Percentiles rank a stretch among this genome's conserved stretches.
Conservation (phyloP, 805 yeast genomes). For the Lachancea sp. region DNA sequence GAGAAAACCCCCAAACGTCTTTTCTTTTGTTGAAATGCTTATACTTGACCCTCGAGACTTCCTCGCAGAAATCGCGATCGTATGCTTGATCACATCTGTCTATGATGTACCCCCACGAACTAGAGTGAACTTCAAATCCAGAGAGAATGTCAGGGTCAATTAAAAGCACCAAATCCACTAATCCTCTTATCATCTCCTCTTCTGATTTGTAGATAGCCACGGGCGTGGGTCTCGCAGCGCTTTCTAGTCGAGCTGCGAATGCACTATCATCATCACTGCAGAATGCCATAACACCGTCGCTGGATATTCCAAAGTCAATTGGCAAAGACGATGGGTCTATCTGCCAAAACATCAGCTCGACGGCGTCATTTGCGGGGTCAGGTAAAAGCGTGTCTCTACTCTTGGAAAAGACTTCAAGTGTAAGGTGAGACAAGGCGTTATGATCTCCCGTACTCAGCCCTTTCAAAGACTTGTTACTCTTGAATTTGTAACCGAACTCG, state of each 20-base stretch:
- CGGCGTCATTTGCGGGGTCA: slow-evolving; percentile 57
- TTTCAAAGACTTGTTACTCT: slow-evolving; percentile 9
- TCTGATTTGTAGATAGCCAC: slow-evolving; percentile 48
- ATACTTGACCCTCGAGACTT: slow-evolving; percentile 52
- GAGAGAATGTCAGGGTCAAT: slow-evolving; percentile 84
- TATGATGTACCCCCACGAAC: slow-evolving; percentile 86
- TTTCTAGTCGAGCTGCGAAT: slow-evolving; percentile 7
- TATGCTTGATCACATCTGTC: slow-evolving; percentile 48
- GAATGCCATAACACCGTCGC: slow-evolving; percentile 36
- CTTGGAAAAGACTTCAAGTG: slow-evolving; percentile 62
- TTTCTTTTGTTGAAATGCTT: slow-evolving; percentile 48
- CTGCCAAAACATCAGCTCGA: slow-evolving; percentile 58
- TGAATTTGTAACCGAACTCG: slow-evolving; percentile 11
- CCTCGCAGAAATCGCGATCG: slow-evolving; percentile 48
- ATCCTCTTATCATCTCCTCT: slow-evolving; percentile 46
- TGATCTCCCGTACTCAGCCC: slow-evolving; percentile 33
- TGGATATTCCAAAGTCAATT: slow-evolving; percentile 30
- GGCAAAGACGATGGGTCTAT: slow-evolving; percentile 41
- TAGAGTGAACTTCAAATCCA: slow-evolving; percentile 74
- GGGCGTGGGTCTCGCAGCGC: slow-evolving; percentile 23
- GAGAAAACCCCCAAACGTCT: slow-evolving; percentile 77
- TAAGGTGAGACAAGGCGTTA: slow-evolving; percentile 48
- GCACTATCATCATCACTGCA: slow-evolving; percentile 7
- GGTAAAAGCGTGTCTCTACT: slow-evolving; percentile 49
- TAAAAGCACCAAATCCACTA: slow-evolving; percentile 48